Evolutionary conservation across 1,284 basidiomycete species (phyloP), one percentile per base, ranked within the genome.

Genomic region (Tremellales sp.): DNA sequence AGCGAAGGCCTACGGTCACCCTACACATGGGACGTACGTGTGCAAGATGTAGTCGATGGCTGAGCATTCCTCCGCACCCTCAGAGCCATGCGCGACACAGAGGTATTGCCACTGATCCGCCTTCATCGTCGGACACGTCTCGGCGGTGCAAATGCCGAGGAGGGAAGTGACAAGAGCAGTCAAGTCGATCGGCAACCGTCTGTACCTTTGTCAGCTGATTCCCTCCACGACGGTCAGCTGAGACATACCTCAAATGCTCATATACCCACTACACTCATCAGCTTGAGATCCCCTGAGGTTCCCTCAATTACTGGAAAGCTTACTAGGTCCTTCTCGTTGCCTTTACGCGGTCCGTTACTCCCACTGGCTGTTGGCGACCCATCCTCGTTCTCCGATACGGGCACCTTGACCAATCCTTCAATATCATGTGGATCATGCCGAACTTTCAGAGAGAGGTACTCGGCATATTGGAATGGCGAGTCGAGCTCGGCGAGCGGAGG

Each of bases 21-120:
- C 17, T 17, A 11, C 24, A n/a, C n/a, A 22, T 11, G 24, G 45
- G 13, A 61, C 71, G 58, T 53, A 75, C 73, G 92, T 94, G 72
- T 97, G 94, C 7, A 92, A 77, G 53, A 94, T 96, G 73, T 97
- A 97, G 77, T 97, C 93, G 49, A 97, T 94, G 1, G 93, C 94
- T 67, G 89, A 93, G 75, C 94, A 98, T 82, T 90, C 86, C 82
- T 65, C 64, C 1, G 62, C 59, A 4, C 57, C 61, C 13, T 61
- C 64, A 11, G 57, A 59, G 7, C 65, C 67, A 62, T 97, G 93
- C 0, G 92, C 91, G 25, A 94, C 92, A 65, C 94, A 98, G 3
- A 97, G 78, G 74, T 94, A 97, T 39, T 91, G 79, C 90, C 93
- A 97, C 77, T 97, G 90, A 45, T 87, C 89, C 13, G 93, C 92